A percentile compares a stretch with the other conserved stretches of the same genome.
These are phyloP conservation scores for Schizochytrium sp. DNA, from an alignment of 108 stramenopile species.

Conservation along the genomic window DNA sequence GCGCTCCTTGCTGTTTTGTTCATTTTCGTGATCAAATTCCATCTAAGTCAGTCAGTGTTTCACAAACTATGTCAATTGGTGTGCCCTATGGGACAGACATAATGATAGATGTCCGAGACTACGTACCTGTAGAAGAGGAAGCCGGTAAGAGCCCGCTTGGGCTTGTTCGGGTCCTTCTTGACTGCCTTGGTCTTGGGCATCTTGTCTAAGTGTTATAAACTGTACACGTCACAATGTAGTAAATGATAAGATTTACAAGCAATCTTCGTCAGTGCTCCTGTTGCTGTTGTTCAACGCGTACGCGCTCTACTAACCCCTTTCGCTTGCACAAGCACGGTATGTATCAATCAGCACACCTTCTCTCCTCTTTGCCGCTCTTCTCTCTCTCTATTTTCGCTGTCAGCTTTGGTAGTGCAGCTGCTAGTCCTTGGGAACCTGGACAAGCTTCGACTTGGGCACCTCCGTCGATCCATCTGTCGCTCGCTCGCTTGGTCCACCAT, in stretches of 20 bases:
- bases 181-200: constrained; percentile 24
- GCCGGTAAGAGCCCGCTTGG: constrained; percentile 57
- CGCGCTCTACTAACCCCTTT: no score
- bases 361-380: neutral
- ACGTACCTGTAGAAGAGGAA: neutral
- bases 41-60: no score
- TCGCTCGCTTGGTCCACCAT: neutral
- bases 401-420: neutral
- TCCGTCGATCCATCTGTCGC: neutral
- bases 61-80: no score
- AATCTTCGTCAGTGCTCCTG: no score
- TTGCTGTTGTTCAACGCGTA: no score
- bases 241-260: neutral
- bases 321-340: no score
- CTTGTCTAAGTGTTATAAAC: neutral
- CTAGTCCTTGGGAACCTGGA: neutral
- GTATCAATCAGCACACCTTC: no score
- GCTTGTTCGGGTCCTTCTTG: constrained; percentile 46
- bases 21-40: no score
- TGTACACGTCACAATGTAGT: neutral
- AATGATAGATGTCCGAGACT: no score
- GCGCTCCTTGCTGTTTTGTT: constrained; percentile 67
- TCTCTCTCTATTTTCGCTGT: neutral
- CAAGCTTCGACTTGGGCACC: neutral
- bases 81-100: no score